These are phyloP conservation scores for Metrosideros polymorpha DNA, from an alignment of 441 rosid genomes.

Conservation along the genomic window DNA sequence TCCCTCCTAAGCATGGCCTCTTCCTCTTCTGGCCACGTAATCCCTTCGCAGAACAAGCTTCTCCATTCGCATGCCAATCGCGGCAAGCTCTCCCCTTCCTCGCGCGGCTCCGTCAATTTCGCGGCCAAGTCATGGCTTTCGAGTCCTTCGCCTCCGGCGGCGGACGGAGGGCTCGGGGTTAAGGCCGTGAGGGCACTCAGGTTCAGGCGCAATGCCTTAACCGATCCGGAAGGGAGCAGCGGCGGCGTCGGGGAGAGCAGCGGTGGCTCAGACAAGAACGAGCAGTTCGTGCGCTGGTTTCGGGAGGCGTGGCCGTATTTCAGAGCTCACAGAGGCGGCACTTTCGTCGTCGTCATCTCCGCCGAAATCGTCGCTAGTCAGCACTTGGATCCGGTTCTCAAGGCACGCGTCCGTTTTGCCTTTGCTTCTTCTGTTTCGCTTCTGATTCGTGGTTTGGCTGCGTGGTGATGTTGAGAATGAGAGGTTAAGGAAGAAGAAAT, in stretches of 20 bases:
- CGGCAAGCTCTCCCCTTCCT: not conserved
- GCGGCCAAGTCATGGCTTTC: not conserved
- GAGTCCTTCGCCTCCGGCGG: not conserved
- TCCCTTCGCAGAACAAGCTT: not conserved
- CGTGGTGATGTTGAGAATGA: not conserved
- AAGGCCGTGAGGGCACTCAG: not conserved
- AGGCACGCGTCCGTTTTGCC: slow-evolving; percentile 27
- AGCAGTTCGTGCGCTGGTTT: slow-evolving; percentile 81
- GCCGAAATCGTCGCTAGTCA: slow-evolving; percentile 61
- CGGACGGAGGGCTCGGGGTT: not conserved
- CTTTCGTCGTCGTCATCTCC: slow-evolving; percentile 70
- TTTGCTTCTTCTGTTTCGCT: not conserved
- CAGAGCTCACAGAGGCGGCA: slow-evolving; percentile 73
- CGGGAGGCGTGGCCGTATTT: slow-evolving; percentile 94
- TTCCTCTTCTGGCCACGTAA: not conserved
- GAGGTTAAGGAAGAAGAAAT: not conserved
- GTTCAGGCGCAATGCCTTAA: slow-evolving; percentile 19
- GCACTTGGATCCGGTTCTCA: slow-evolving; percentile 56
- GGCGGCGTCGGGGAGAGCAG: slow-evolving; percentile 6
- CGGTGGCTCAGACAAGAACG: slow-evolving; percentile 26
- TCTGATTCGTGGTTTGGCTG: not conserved
- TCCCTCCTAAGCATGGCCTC: not conserved
- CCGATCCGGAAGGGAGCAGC: slow-evolving; percentile 20
- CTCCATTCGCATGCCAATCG: not conserved
- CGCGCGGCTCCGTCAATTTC: not conserved